A percentile compares a stretch with the other conserved stretches of the same genome.
Evolutionary conservation across 78 protist genomes (phyloP).

Genomic region (Isochrysis galbana): DNA sequence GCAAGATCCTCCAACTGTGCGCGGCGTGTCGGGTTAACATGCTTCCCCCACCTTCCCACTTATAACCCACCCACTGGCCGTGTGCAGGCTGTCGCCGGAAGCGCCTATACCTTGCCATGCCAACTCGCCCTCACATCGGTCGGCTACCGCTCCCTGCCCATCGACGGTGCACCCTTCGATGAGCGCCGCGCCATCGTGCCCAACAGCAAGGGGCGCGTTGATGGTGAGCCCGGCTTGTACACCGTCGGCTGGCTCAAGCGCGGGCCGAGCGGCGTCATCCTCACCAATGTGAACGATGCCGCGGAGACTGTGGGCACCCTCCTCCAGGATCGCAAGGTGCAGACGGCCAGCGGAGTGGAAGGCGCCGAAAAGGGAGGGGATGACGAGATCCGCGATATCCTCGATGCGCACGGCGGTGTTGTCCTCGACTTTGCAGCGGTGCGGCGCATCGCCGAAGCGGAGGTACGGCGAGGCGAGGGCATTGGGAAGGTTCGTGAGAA

Average conservation of each 20-base stretch:
- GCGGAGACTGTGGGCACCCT: constrained; percentile 18
- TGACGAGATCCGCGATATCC: background rate
- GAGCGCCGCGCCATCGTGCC: background rate
- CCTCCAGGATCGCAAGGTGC: background rate
- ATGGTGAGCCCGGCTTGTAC: constrained; percentile 10
- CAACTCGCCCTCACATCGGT: background rate
- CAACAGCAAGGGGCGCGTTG: background rate
- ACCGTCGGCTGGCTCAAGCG: constrained; percentile 49
- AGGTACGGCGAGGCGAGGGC: background rate
- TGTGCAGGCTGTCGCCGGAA: background rate
- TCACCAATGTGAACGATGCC: constrained; percentile 34
- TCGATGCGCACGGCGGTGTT: background rate
- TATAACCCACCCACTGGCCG: no score
- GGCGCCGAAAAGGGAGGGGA: background rate
- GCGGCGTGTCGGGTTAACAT: no score
- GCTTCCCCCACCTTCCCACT: no score
- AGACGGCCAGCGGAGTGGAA: background rate
- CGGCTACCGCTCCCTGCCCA: constrained; percentile 8
- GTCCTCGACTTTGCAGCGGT: background rate
- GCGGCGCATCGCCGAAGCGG: background rate
- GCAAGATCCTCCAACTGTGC: no score
- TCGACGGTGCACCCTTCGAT: constrained; percentile 31
- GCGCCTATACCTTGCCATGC: background rate
- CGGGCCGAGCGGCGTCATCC: constrained; percentile 47
- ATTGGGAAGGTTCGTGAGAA: background rate